Percentiles rank a stretch among this genome's conserved stretches.
phyloP scores from a whole-genome alignment of 306 rosid species.

The Sechiopsis laciniata region DNA sequence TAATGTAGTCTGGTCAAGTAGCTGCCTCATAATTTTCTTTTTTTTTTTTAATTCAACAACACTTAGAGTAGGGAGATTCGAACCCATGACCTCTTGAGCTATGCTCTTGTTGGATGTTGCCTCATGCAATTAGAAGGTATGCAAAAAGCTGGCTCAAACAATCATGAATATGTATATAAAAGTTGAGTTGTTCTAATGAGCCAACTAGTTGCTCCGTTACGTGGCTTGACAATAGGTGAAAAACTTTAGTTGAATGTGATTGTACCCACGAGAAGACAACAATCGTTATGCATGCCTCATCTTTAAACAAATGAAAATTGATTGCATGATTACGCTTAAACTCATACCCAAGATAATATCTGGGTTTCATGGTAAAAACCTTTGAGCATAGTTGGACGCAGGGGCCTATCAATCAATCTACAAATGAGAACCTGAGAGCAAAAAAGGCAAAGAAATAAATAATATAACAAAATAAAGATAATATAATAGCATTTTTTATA shows the following conservation, averaged over 20 bases:
- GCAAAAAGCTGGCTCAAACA: background rate
- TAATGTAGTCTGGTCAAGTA: background rate
- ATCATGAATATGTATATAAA: background rate
- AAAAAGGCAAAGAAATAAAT: slow-evolving; percentile 17
- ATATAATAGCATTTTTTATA: background rate
- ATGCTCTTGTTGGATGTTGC: background rate
- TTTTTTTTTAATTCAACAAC: too few species aligned
- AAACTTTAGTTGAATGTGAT: background rate
- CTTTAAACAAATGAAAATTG: background rate
- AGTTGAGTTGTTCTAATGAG: background rate
- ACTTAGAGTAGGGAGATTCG: too few species aligned
- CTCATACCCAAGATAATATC: slow-evolving; percentile 84
- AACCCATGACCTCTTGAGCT: too few species aligned
- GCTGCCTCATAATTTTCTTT: too few species aligned
- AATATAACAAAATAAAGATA: background rate
- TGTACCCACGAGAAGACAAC: background rate
- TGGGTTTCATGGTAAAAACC: slow-evolving; percentile 97
- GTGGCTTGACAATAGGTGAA: background rate
- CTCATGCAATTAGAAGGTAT: background rate
- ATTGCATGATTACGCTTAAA: slow-evolving; percentile 3
- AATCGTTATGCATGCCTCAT: background rate
- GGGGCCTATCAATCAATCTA: slow-evolving; percentile 94
- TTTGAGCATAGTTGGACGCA: slow-evolving; percentile 89
- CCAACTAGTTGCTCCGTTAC: background rate
- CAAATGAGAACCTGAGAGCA: slow-evolving; percentile 86